These are phyloP conservation scores for Candida morakotiae DNA, from an alignment of 805 yeast species.

Conservation along the genomic window DNA sequence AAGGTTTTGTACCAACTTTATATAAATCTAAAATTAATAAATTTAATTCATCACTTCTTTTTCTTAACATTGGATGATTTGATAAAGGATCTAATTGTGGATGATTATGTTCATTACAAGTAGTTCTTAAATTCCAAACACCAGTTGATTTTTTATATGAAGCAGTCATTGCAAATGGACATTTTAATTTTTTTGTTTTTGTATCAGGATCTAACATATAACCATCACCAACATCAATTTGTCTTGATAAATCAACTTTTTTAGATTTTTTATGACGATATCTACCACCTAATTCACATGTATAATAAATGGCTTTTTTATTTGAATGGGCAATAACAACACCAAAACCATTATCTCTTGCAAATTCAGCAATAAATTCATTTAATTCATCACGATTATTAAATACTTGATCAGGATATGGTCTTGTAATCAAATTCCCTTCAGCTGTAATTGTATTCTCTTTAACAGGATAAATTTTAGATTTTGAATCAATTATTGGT, in stretches of 20 bases:
- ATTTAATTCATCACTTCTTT: slow-evolving; percentile 50
- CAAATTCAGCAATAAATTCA: slow-evolving; percentile 53
- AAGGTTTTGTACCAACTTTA: slow-evolving; percentile 53
- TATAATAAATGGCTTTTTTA: slow-evolving; percentile 54
- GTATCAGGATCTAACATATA: slow-evolving; percentile 38
- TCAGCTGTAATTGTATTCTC: slow-evolving; percentile 45
- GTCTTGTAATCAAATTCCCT: slow-evolving; percentile 50
- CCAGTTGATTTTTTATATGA: slow-evolving; percentile 46
- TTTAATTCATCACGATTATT: slow-evolving; percentile 47
- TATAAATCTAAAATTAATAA: slow-evolving; percentile 48
- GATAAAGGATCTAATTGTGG: slow-evolving; percentile 53
- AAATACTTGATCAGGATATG: slow-evolving; percentile 51
- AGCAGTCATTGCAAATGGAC: slow-evolving; percentile 61
- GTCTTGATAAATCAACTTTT: slow-evolving; percentile 16
- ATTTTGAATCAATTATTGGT: slow-evolving; percentile 38
- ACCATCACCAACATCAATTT: slow-evolving; percentile 26
- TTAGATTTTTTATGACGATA: slow-evolving; percentile 47
- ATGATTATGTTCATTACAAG: slow-evolving; percentile 56
- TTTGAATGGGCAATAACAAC: slow-evolving; percentile 58
- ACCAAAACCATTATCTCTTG: slow-evolving; percentile 54
- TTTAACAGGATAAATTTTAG: slow-evolving; percentile 37
- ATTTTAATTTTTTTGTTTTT: slow-evolving; percentile 48
- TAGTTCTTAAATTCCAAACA: slow-evolving; percentile 49
- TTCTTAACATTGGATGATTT: slow-evolving; percentile 55
- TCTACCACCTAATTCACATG: slow-evolving; percentile 56